A percentile compares a stretch with the other conserved stretches of the same genome.
These are phyloP conservation scores for Mucor racemosus DNA, from an alignment of 371 early-diverging fungal species.

Conservation along the genomic window DNA sequence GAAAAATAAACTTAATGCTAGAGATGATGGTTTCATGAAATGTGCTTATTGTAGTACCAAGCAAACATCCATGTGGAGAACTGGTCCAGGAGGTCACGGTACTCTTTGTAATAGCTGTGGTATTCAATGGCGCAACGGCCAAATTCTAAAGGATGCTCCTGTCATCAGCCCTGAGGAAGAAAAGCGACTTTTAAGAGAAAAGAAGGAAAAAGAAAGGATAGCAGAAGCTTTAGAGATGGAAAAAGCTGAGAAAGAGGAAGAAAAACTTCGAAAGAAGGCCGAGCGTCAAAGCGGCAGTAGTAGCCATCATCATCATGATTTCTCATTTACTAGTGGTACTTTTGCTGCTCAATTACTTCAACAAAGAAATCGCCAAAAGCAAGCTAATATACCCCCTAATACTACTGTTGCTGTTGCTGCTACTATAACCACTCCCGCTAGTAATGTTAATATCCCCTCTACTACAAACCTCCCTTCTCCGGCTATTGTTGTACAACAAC, in stretches of 20 bases:
- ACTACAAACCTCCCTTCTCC: not conserved
- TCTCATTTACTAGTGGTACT: not conserved
- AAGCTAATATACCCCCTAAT: not conserved
- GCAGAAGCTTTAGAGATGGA: conserved; percentile 27
- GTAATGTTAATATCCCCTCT: not conserved
- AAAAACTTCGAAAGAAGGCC: conserved; percentile 15
- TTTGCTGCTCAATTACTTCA: conserved; percentile 25
- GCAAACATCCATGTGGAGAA: conserved; percentile 51
- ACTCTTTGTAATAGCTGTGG: conserved; percentile 57
- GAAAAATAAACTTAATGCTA: conserved; percentile 26
- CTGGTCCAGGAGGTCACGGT: conserved; percentile 48
- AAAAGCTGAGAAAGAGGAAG: conserved; percentile 24
- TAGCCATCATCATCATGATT: not conserved
- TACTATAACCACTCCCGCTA: not conserved
- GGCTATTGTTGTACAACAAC: not conserved
- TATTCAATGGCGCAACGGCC: conserved; percentile 58
- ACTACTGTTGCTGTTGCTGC: not conserved
- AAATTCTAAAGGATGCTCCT: conserved; percentile 52
- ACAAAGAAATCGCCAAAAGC: conserved; percentile 12
- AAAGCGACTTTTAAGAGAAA: conserved; percentile 27
- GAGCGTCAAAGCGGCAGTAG: not conserved
- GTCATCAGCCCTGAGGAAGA: conserved; percentile 42
- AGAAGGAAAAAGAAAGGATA: conserved; percentile 22
- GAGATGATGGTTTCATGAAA: conserved; percentile 43
- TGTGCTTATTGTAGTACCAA: conserved; percentile 52